Conservation (phyloP, 768 basidiomycete genomes). For the Naganishia randhawae region DNA sequence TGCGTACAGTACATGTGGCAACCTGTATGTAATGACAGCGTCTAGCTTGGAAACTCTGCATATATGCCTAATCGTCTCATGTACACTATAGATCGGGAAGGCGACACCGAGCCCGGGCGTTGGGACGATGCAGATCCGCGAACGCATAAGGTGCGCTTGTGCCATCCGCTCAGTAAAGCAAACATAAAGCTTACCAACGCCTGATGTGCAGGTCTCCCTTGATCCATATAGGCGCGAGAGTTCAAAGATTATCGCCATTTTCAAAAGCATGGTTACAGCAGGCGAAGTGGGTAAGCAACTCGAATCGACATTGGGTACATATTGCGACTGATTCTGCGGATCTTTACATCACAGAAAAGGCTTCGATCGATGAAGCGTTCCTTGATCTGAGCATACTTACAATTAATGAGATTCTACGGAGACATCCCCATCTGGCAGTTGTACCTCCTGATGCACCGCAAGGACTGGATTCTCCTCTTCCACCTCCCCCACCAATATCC, state of each 20-base stretch:
- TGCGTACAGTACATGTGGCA: constrained; percentile 85
- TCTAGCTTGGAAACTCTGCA: neutral
- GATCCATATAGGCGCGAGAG: constrained; percentile 91
- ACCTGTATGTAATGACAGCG: constrained; percentile 62
- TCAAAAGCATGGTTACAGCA: constrained; percentile 70
- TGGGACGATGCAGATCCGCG: constrained; percentile 82
- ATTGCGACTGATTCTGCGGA: neutral
- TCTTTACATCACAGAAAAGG: constrained; percentile 67
- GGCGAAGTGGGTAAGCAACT: constrained; percentile 72
- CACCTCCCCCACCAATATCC: constrained; percentile 45
- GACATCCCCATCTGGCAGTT: constrained; percentile 70
- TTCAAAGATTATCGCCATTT: constrained; percentile 74
- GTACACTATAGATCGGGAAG: constrained; percentile 31
- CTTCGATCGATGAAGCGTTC: constrained; percentile 95
- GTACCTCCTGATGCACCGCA: constrained; percentile 66
- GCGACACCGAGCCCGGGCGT: constrained; percentile 70
- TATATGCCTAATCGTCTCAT: neutral
- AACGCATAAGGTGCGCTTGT: constrained; percentile 74
- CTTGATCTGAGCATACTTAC: constrained; percentile 82
- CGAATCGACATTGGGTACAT: neutral
- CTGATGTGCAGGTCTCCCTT: constrained; percentile 66
- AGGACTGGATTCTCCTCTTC: constrained; percentile 57
- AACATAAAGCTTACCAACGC: too few relatives aligned
- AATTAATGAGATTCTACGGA: constrained; percentile 67
- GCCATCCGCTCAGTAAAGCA: neutral